Percentiles rank a stretch among this genome's conserved stretches.
These are phyloP conservation scores for Haplosporangium gracile DNA, from an alignment of 192 early-diverging fungal genomes.

Conservation along the genomic window DNA sequence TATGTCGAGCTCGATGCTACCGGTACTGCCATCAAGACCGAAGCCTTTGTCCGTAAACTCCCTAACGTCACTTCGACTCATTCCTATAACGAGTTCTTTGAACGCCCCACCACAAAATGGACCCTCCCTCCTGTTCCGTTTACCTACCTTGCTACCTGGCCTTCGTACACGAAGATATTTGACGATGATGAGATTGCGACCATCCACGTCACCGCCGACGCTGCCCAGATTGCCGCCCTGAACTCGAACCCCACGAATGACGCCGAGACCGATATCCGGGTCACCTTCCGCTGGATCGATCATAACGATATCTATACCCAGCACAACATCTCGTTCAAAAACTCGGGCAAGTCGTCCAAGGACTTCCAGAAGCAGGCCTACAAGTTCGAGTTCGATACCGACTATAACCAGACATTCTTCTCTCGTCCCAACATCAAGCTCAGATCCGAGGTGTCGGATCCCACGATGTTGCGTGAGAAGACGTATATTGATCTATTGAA, in stretches of 20 bases:
- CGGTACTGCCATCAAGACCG: slow-evolving; percentile 18
- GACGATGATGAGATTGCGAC: slow-evolving; percentile 55
- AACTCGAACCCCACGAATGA: slow-evolving; percentile 26
- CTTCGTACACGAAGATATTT: slow-evolving; percentile 36
- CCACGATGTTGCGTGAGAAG: slow-evolving; percentile 55
- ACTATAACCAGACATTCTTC: slow-evolving; percentile 48
- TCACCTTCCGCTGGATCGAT: slow-evolving; percentile 49
- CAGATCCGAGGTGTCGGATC: slow-evolving; percentile 48
- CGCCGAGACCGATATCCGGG: slow-evolving; percentile 11
- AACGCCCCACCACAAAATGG: slow-evolving; percentile 56
- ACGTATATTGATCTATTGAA: slow-evolving; percentile 57
- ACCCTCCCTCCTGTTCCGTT: slow-evolving; percentile 55
- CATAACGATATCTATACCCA: slow-evolving; percentile 41
- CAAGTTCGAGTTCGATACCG: slow-evolving; percentile 55
- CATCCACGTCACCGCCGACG: slow-evolving; percentile 42
- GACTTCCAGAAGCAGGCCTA: slow-evolving; percentile 59
- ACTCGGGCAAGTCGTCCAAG: slow-evolving; percentile 57
- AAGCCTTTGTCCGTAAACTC: slow-evolving; percentile 24
- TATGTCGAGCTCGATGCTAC: slow-evolving; percentile 34
- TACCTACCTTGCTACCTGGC: slow-evolving; percentile 49
- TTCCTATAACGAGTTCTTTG: slow-evolving; percentile 63
- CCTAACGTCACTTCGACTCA: slow-evolving; percentile 12
- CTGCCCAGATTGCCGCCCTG: slow-evolving; percentile 29
- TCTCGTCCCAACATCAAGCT: slow-evolving; percentile 55
- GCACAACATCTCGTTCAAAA: slow-evolving; percentile 39